These are phyloP conservation scores for Bipolaris zeicola DNA, from an alignment of 2,329 filamentous ascomycete genomes.

Conservation along the genomic window DNA sequence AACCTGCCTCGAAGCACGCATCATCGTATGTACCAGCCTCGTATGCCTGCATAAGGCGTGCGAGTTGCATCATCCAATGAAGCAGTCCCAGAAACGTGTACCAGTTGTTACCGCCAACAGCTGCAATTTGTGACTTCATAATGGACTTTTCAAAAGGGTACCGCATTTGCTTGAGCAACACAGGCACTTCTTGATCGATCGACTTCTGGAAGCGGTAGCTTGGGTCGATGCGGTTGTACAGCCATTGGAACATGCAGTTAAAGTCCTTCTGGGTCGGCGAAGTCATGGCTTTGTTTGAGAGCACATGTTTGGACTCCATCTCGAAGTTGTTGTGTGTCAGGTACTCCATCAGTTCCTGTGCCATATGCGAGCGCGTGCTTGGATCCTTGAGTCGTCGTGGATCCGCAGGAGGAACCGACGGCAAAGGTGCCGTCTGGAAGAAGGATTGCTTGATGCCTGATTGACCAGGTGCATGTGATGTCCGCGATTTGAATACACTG, in stretches of 20 bases:
- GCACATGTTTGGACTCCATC: slow-evolving; percentile 92
- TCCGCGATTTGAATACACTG: slow-evolving; percentile 65
- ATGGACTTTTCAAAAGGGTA: slow-evolving; percentile 97
- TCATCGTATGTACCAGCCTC: slow-evolving; percentile 81
- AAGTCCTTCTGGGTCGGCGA: slow-evolving; percentile 98
- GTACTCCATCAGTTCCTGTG: slow-evolving; percentile 89
- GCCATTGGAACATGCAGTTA: slow-evolving; percentile 96
- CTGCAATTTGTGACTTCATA: slow-evolving; percentile 92
- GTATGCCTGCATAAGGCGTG: slow-evolving; percentile 90
- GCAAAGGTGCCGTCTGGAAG: slow-evolving; percentile 83
- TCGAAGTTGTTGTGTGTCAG: slow-evolving; percentile 94
- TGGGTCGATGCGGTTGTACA: slow-evolving; percentile 95
- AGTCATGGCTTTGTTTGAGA: slow-evolving; percentile 89
- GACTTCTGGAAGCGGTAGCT: slow-evolving; percentile 91
- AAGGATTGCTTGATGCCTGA: slow-evolving; percentile 82
- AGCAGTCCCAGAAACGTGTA: slow-evolving; percentile 89
- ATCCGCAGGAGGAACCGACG: slow-evolving; percentile 82
- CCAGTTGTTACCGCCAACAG: slow-evolving; percentile 97
- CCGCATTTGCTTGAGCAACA: slow-evolving; percentile 87
- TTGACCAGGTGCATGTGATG: slow-evolving; percentile 71
- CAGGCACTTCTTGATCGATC: slow-evolving; percentile 93
- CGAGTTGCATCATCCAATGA: slow-evolving; percentile 99
- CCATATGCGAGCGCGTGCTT: slow-evolving; percentile 79
- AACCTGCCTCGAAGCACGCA: slow-evolving; percentile 83
- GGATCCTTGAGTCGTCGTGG: slow-evolving; percentile 85